Conservation (phyloP, 257 asterid species). For the Rubia yunnanensis region DNA sequence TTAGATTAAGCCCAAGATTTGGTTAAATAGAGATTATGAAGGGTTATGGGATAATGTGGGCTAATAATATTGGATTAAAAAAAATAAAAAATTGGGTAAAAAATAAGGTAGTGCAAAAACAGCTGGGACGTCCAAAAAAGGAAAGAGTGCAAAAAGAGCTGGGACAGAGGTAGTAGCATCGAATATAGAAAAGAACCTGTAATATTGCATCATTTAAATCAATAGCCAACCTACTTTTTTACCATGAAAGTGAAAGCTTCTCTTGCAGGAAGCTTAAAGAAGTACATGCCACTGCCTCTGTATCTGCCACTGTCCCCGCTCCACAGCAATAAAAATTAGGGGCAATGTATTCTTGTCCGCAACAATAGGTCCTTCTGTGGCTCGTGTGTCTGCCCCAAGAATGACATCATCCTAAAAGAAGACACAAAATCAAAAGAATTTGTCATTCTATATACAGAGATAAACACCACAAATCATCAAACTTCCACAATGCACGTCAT, state of each 20-base stretch:
- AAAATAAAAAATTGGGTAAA: no score
- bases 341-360: constrained; percentile 97
- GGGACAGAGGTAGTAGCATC: no score
- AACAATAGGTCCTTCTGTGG: constrained; percentile 98
- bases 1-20: no score
- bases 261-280: background rate
- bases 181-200: background rate
- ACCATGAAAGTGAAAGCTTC: background rate
- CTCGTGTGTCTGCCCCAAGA: constrained; percentile 98
- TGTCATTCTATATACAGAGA: constrained; percentile 3
- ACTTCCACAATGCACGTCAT: background rate
- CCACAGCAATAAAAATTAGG: constrained; percentile 78
- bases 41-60: no score
- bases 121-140: no score
- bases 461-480: background rate
- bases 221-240: background rate
- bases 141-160: no score
- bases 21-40: no score
- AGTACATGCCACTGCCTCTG: constrained; percentile 89
- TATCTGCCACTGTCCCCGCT: constrained; percentile 95
- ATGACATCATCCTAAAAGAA: constrained; percentile 82
- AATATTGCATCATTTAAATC: background rate
- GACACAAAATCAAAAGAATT: constrained; percentile 1
- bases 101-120: no score
- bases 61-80: no score